Evolutionary conservation across 352 stramenopile species (phyloP), one percentile per base, ranked within the genome.

Genomic region (Phytophthora pinifolia): DNA sequence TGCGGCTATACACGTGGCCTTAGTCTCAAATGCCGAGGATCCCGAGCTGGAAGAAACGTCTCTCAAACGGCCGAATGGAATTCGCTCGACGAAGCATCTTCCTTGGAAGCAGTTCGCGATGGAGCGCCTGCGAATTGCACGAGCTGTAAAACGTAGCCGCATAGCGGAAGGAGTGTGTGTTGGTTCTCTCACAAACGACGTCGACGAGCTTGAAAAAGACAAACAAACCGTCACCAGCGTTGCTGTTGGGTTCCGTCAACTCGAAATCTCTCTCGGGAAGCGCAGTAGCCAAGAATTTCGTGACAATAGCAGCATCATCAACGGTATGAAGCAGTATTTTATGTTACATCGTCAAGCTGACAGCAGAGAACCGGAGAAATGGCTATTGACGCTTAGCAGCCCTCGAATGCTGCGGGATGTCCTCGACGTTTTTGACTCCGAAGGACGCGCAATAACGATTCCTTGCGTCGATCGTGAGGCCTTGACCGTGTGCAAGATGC

Each of bases 71-170:
- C 39, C 34, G 25, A 45, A 22, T 7, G 47, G 29, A 14, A 56
- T 74, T 1, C 69, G 70, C 34, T 67, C 69, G 22, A 71, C 71
- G 4, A 78, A 83, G 34, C 71, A 77, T 25, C 50, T 90, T 1
- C 57, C 69, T 4, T 90, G 80, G 80, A 90, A 88, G 15, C 52
- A 82, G 29, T 73, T 73, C 10, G 77, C 80, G 0, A 70, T 72
- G 4, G 65, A 86, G 30, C 58, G 74, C 2, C 65, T 88, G 30
- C 66, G 82, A 43, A 58, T 69, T 3, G 62, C 75, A 3, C 65
- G 65, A 43, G 35, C 18, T 25, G 56, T 76, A n/a, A 72, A 67
- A 32, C 51, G 43, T 6, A 63, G 25, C 51, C 35, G 45, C n/a
- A 38, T 29, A 1, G 30, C 12, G 15, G 56, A 63, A 54, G 47